Evolutionary conservation across 192 early-diverging fungal species (phyloP), one percentile per base, ranked within the genome.

Genomic region (Diversispora epigaea): DNA sequence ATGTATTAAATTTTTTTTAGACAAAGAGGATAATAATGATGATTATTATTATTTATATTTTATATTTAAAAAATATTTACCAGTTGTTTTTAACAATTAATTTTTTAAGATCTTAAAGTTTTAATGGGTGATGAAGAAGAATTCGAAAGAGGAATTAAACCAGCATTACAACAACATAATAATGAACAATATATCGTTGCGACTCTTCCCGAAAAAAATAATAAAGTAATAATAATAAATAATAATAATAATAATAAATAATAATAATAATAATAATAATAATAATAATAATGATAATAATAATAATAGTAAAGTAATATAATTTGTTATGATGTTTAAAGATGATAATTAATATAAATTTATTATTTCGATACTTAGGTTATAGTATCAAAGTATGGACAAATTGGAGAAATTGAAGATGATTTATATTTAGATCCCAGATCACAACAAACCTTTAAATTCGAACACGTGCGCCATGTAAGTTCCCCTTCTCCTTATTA

Each of bases 391-490:
- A 90, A 91, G 66, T 85, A 92, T 74, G 91, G 89, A 65, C 86
- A n/a, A n/a, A n/a, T n/a, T n/a, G n/a, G n/a, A n/a, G n/a, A 88
- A 67, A 62, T 93, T 8, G 89, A 88, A 12, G 84, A 79, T 17
- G 85, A 83, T 15, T 88, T 87, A 56, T 98, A 88, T 79, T 62
- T 92, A 25, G 91, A 96, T 69, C 92, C 92, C 14, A 90, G 86
- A 65, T 86, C 89, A n/a, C 81, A 83, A 54, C 81, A 89, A 62
- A 79, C 79, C 41, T 96, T 94, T 79, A 79, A 79, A 22, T 89
- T 96, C 60, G 95, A 98, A 82, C 94, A 95, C 75, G 81, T 97
- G 71, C 86, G 85, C 65, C 84, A 89, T 70, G 82, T 86, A 75
- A 75, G 21, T 12, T n/a, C n/a, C n/a, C n/a, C n/a, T n/a, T n/a